These are phyloP conservation scores for Salicornia ramosissima DNA, from an alignment of 148 eudicot genomes.

Conservation along the genomic window DNA sequence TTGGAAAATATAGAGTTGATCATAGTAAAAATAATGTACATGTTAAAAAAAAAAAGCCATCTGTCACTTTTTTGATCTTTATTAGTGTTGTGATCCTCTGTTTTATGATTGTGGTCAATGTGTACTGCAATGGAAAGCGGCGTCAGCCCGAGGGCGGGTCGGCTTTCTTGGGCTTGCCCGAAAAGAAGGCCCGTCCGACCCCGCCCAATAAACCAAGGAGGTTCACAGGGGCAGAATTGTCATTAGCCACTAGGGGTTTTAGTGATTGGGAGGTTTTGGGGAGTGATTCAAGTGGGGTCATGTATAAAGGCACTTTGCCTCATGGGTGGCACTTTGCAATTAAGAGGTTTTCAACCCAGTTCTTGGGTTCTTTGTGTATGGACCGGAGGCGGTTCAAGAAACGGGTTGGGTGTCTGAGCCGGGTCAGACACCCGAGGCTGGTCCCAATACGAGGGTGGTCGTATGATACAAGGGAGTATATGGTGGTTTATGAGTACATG, in stretches of 20 bases:
- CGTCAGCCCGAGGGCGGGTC: slow-evolving; percentile 7
- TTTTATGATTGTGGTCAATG: slow-evolving; percentile 31
- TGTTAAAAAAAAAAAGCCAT: slow-evolving; percentile 25
- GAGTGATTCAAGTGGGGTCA: slow-evolving; percentile 41
- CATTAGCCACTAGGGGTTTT: slow-evolving; percentile 54
- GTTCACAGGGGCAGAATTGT: slow-evolving; percentile 46
- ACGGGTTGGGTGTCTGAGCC: slow-evolving; percentile 44
- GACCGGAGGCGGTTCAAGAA: slow-evolving; percentile 40
- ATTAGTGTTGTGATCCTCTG: slow-evolving; percentile 48
- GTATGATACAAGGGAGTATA: slow-evolving; percentile 42
- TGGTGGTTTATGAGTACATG: slow-evolving; percentile 65
- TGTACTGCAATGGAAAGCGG: slow-evolving; percentile 42
- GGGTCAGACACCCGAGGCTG: slow-evolving; percentile 59
- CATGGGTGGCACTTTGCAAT: slow-evolving; percentile 58
- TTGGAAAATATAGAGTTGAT: slow-evolving; percentile 19
- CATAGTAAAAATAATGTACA: background rate
- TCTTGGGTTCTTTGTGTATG: slow-evolving; percentile 32
- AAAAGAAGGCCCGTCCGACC: slow-evolving; percentile 42
- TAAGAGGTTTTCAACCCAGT: slow-evolving; percentile 50
- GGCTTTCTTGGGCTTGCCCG: slow-evolving; percentile 25
- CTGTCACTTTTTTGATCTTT: slow-evolving; percentile 48
- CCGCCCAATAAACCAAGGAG: slow-evolving; percentile 66
- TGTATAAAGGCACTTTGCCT: slow-evolving; percentile 48
- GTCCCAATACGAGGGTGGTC: slow-evolving; percentile 80
- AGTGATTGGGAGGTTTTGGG: slow-evolving; percentile 54